These are phyloP conservation scores for Candida sp. DNA, from an alignment of 1,139 yeast species.

Conservation along the genomic window DNA sequence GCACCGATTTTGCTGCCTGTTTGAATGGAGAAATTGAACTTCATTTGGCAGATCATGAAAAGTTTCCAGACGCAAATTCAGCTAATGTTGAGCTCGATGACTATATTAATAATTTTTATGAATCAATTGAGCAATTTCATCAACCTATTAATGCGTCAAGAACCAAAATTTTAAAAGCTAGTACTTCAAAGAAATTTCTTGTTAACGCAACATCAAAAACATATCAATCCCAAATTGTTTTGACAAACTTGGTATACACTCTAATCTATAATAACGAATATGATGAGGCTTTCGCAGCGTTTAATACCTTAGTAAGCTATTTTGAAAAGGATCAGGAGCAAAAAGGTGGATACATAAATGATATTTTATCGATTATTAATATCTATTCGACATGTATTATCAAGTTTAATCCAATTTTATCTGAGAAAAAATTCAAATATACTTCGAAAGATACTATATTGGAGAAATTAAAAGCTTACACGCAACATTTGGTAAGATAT, in stretches of 20 bases:
- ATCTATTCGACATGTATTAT: constrained; percentile 31
- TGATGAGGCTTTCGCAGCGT: constrained; percentile 45
- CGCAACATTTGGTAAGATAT: constrained; percentile 19
- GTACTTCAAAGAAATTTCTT: constrained; percentile 29
- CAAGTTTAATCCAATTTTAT: constrained; percentile 35
- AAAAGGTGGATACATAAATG: constrained; percentile 27
- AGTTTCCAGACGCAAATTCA: constrained; percentile 34
- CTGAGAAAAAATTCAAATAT: constrained; percentile 24
- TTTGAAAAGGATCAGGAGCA: constrained; percentile 33
- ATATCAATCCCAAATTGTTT: constrained; percentile 35
- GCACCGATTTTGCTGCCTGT: constrained; percentile 26
- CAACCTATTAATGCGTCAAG: constrained; percentile 16
- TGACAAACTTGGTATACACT: constrained; percentile 29
- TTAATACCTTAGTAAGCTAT: constrained; percentile 34
- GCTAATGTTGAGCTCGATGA: constrained; percentile 18
- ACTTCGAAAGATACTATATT: constrained; percentile 21
- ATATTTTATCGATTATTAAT: constrained; percentile 35
- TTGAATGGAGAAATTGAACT: constrained; percentile 21
- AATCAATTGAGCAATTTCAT: constrained; percentile 18
- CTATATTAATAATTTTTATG: constrained; percentile 33
- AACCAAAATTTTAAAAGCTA: constrained; percentile 19
- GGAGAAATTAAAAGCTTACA: constrained; percentile 15
- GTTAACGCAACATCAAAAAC: constrained; percentile 30
- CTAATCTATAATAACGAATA: constrained; percentile 34
- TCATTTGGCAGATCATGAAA: constrained; percentile 14